Conservation (phyloP, 768 basidiomycete species). For the Mrakia gelida region DNA sequence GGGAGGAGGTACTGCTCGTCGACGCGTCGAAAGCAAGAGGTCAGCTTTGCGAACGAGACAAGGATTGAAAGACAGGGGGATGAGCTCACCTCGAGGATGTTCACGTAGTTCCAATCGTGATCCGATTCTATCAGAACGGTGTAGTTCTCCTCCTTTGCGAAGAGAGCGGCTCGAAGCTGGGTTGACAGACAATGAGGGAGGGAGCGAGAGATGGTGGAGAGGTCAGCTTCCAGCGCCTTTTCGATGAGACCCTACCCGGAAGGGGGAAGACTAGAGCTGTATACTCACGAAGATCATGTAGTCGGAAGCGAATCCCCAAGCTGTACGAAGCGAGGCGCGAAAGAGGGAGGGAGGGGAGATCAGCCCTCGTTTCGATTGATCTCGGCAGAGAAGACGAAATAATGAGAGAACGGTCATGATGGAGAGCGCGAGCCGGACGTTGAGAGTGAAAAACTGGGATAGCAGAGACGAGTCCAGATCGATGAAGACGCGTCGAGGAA, state of each 20-base stretch:
- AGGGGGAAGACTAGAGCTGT: not conserved
- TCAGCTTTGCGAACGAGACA: too few relatives aligned
- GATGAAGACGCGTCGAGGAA: too few relatives aligned
- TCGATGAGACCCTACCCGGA: not conserved
- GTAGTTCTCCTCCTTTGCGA: not conserved
- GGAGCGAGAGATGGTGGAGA: not conserved
- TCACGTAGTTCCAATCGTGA: not conserved
- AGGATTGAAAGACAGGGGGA: not conserved
- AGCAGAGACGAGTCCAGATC: too few relatives aligned
- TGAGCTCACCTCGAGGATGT: not conserved
- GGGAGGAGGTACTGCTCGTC: not conserved
- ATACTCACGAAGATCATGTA: not conserved
- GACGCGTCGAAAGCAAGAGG: not conserved
- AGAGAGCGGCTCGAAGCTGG: conserved; percentile 1
- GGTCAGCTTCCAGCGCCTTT: not conserved
- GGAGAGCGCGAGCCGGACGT: too few relatives aligned
- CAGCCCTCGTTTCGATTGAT: not conserved
- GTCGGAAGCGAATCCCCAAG: conserved; percentile 7
- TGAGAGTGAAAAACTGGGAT: too few relatives aligned
- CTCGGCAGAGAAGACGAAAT: too few relatives aligned
- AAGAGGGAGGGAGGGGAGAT: not conserved
- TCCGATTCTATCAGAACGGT: not conserved
- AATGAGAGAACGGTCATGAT: too few relatives aligned
- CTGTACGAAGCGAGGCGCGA: not conserved
- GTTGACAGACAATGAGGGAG: not conserved